phyloP scores from a whole-genome alignment of 352 stramenopile species.

The Blastocystis sp. region DNA sequence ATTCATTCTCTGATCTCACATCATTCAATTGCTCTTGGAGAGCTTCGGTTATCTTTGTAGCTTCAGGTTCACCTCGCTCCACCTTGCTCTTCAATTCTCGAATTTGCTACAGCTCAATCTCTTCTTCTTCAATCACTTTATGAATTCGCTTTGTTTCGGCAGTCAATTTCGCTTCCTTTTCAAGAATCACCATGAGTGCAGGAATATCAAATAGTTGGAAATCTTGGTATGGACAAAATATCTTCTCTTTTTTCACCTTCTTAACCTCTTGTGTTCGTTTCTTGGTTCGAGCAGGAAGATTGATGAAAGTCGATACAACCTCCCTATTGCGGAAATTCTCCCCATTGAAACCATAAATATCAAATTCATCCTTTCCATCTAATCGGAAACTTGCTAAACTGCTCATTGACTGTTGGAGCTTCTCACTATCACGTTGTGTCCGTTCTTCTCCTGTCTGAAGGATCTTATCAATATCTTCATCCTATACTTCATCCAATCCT shows the following conservation, averaged over 20 bases:
- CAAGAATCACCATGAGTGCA: neutral
- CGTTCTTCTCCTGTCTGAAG: conserved; percentile 79
- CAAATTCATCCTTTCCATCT: conserved; percentile 11
- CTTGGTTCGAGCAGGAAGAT: neutral
- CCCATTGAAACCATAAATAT: conserved; percentile 39
- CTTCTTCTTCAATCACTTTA: neutral
- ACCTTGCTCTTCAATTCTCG: neutral
- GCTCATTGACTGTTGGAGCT: conserved; percentile 70
- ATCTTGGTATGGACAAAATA: conserved; percentile 6
- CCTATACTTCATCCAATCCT: conserved; percentile 65
- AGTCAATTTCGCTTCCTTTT: neutral
- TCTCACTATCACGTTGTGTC: conserved; percentile 78
- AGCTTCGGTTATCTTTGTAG: neutral
- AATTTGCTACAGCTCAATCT: neutral
- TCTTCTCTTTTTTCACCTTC: neutral
- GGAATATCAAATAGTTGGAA: conserved; percentile 25
- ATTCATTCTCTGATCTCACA: neutral
- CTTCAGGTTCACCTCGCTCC: neutral
- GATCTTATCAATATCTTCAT: conserved; percentile 84
- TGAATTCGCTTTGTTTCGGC: neutral
- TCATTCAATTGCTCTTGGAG: neutral
- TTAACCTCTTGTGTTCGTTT: neutral
- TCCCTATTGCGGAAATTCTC: conserved; percentile 38
- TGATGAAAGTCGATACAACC: conserved; percentile 1
- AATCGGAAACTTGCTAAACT: neutral